phyloP scores from a whole-genome alignment of 1,284 basidiomycete genomes.

The Cutaneotrichosporon cutaneum region DNA sequence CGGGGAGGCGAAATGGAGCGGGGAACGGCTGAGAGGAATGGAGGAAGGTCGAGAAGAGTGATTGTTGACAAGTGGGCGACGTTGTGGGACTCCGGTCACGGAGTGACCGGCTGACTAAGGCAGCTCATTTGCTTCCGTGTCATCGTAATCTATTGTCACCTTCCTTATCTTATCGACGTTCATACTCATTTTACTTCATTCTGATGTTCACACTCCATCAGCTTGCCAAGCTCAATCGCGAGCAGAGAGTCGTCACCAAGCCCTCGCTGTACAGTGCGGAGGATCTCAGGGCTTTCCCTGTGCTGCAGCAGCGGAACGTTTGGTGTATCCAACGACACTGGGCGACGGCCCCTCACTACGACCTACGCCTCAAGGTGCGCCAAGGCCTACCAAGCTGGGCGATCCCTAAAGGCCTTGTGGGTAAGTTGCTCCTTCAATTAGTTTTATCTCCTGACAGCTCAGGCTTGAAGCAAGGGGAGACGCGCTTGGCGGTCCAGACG shows the following conservation, averaged over 20 bases:
- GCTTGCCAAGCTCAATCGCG: background rate
- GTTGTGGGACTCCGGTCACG: too few relatives aligned
- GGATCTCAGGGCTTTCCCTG: constrained; percentile 35
- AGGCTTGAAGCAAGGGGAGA: background rate
- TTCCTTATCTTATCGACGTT: background rate
- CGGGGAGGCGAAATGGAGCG: too few relatives aligned
- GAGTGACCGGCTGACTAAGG: background rate
- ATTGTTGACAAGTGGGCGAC: too few relatives aligned
- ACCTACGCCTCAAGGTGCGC: constrained; percentile 42
- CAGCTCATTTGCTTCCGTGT: background rate
- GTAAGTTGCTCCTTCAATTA: constrained; percentile 16
- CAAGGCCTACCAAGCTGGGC: constrained; percentile 41
- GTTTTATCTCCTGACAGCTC: background rate
- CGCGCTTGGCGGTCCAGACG: constrained; percentile 40
- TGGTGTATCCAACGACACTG: constrained; percentile 48
- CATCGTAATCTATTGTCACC: background rate
- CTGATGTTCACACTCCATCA: constrained; percentile 3
- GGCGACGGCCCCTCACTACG: constrained; percentile 45
- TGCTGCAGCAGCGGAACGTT: constrained; percentile 37
- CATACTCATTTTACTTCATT: background rate
- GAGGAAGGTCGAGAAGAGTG: background rate
- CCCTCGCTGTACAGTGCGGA: constrained; percentile 20
- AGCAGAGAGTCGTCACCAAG: background rate
- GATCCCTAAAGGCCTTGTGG: constrained; percentile 41
- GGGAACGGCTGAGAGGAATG: background rate